phyloP scores from a whole-genome alignment of 495 filamentous ascomycete species.

The Neurospora sp. region DNA sequence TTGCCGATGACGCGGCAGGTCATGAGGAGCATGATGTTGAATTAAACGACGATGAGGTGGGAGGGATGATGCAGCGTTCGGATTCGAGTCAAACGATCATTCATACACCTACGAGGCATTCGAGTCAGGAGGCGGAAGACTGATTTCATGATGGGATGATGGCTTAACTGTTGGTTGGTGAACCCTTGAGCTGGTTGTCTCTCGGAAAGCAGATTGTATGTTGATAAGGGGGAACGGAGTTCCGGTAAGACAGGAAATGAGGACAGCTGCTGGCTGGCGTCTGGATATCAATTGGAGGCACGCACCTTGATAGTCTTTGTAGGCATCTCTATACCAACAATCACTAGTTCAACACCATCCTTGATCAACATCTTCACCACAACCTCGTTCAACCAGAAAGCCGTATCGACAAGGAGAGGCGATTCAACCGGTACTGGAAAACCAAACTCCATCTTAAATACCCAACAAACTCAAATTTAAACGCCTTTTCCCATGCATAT shows the following conservation, averaged over 20 bases:
- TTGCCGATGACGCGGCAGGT: neutral
- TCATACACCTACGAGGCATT: neutral
- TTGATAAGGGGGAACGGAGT: neutral
- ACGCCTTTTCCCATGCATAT: neutral
- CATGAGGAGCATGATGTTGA: neutral
- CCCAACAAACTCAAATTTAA: neutral
- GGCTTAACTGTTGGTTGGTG: neutral
- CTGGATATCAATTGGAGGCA: neutral
- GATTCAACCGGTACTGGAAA: neutral
- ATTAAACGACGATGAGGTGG: neutral
- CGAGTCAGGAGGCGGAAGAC: neutral
- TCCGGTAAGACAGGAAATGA: too few species aligned
- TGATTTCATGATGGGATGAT: neutral
- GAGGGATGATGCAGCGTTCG: neutral
- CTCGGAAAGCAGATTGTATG: neutral
- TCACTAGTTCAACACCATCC: neutral
- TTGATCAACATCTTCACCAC: neutral
- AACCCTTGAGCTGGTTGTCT: neutral
- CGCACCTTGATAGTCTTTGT: neutral
- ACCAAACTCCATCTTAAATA: neutral
- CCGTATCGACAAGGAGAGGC: neutral
- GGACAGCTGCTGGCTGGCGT: neutral
- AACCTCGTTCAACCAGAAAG: neutral
- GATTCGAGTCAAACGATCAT: neutral
- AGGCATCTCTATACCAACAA: neutral